phyloP scores from a whole-genome alignment of 805 yeast genomes.

The Ogataea chonburiensis region DNA sequence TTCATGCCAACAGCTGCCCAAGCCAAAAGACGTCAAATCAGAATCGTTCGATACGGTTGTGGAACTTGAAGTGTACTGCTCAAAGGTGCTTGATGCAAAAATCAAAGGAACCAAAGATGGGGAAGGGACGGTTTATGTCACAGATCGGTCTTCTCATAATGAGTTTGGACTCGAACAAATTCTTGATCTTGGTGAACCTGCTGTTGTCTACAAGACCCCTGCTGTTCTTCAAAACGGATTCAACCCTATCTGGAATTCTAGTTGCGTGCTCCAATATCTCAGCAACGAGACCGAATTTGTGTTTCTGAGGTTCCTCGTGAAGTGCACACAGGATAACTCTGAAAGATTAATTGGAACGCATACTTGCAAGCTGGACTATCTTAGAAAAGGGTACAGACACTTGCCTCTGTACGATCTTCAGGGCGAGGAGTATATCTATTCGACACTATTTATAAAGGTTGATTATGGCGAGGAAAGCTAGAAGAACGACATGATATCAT shows the following conservation, averaged over 20 bases:
- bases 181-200: conserved; percentile 14
- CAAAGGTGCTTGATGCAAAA: conserved; percentile 17
- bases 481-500: conserved; percentile 35
- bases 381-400: conserved; percentile 81
- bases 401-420: conserved; percentile 70
- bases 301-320: conserved; percentile 55
- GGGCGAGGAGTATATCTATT: conserved; percentile 70
- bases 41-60: conserved; percentile 58
- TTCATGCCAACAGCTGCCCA: conserved; percentile 85
- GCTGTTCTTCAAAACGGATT: conserved; percentile 69
- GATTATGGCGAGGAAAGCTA: conserved; percentile 18
- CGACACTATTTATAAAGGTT: conserved; percentile 46
- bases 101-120: conserved; percentile 8
- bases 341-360: conserved; percentile 51
- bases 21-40: conserved; percentile 52
- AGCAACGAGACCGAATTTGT: conserved; percentile 45
- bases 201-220: conserved; percentile 32
- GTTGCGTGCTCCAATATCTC: conserved; percentile 41
- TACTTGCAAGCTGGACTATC: conserved; percentile 57
- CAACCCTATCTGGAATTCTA: conserved; percentile 79
- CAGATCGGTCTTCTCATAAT: not conserved
- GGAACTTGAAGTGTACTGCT: conserved; percentile 58
- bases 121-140: conserved; percentile 13
- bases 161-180: conserved; percentile 3
- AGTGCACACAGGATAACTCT: conserved; percentile 29